phyloP scores from a whole-genome alignment of 179 eudicot species.

The Beta lomatogona region DNA sequence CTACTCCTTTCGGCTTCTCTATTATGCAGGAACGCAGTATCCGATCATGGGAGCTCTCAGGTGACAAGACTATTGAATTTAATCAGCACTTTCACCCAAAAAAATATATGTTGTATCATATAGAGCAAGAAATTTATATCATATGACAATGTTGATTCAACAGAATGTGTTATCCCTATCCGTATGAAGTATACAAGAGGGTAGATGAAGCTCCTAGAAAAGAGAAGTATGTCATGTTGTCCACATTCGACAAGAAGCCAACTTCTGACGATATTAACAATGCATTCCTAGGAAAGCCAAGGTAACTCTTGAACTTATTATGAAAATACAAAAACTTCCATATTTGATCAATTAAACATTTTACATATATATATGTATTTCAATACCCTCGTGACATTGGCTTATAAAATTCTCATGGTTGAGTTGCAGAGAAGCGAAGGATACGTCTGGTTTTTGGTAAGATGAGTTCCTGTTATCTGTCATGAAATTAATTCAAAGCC shows the following conservation, averaged over 20 bases:
- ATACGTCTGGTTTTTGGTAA: conserved; percentile 65
- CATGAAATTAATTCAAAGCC: background rate
- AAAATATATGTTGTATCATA: background rate
- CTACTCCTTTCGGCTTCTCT: conserved; percentile 87
- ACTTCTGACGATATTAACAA: conserved; percentile 71
- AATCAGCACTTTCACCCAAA: background rate
- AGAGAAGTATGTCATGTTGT: conserved; percentile 70
- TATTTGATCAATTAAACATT: too few relatives aligned
- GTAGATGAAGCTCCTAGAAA: conserved; percentile 64
- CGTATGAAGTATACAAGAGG: conserved; percentile 83
- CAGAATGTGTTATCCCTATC: conserved; percentile 80
- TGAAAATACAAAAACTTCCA: background rate
- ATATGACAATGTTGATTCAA: conserved; percentile 5
- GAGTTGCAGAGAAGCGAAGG: conserved; percentile 55
- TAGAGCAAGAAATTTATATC: background rate
- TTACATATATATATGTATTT: background rate
- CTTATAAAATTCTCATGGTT: conserved; percentile 11
- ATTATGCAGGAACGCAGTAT: conserved; percentile 88
- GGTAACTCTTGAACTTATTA: conserved; percentile 41
- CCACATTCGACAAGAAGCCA: conserved; percentile 67
- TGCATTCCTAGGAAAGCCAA: conserved; percentile 71
- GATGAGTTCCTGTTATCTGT: background rate
- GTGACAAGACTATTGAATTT: conserved; percentile 31
- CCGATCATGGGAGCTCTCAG: conserved; percentile 99
- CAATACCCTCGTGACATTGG: background rate